A percentile compares a stretch with the other conserved stretches of the same genome.
phyloP scores from a whole-genome alignment of 768 basidiomycete species.

The Gloeopeniophorella convolvens region DNA sequence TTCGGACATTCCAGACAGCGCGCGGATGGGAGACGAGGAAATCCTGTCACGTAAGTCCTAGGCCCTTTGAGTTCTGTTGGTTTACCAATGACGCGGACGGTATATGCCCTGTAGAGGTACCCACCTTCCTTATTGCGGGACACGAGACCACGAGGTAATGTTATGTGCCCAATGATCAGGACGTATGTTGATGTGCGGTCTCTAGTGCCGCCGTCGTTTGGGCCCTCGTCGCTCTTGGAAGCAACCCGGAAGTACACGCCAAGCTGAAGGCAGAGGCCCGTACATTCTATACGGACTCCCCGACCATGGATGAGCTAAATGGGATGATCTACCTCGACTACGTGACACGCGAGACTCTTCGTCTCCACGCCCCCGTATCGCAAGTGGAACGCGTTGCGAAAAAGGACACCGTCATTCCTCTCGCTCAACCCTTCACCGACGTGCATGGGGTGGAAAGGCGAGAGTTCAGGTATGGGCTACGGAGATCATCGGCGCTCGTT shows the following conservation, averaged over 20 bases:
- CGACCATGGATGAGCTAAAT: slow-evolving; percentile 64
- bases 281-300: slow-evolving; percentile 44
- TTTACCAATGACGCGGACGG: neutral
- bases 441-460: slow-evolving; percentile 14
- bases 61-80: neutral
- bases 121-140: slow-evolving; percentile 55
- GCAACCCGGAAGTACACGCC: slow-evolving; percentile 41
- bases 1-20: slow-evolving; percentile 46
- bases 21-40: slow-evolving; percentile 55
- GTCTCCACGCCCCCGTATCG: slow-evolving; percentile 18
- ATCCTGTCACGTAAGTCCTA: slow-evolving; percentile 46
- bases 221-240: slow-evolving; percentile 51
- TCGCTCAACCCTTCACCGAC: slow-evolving; percentile 19
- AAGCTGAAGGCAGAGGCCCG: slow-evolving; percentile 56
- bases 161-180: neutral
- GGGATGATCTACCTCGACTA: slow-evolving; percentile 57
- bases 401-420: slow-evolving; percentile 18
- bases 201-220: slow-evolving; percentile 41
- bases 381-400: slow-evolving; percentile 5
- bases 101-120: slow-evolving; percentile 41
- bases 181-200: neutral
- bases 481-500: neutral
- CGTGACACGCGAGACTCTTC: slow-evolving; percentile 14
- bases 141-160: slow-evolving; percentile 50
- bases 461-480: slow-evolving; percentile 20